A percentile compares a stretch with the other conserved stretches of the same genome.
phyloP scores from a whole-genome alignment of 352 stramenopile genomes.

The Halophytophthora batemanensis region DNA sequence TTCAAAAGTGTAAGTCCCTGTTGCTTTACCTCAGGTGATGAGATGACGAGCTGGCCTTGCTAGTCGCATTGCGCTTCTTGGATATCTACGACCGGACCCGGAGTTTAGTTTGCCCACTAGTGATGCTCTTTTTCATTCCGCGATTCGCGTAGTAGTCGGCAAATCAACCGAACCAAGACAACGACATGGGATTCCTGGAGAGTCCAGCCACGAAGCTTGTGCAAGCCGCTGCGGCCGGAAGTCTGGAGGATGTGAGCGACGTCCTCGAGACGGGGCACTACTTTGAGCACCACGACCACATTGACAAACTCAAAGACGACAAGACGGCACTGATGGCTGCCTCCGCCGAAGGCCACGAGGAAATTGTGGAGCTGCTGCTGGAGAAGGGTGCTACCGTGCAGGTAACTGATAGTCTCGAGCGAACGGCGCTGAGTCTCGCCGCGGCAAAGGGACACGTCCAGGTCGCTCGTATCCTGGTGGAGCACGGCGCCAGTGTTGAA shows the following conservation, averaged over 20 bases:
- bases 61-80: no score
- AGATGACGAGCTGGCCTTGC: no score
- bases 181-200: no score
- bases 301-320: background rate
- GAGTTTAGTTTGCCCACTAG: no score
- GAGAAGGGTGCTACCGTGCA: conserved; percentile 4
- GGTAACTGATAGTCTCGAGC: conserved; percentile 1
- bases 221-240: no score
- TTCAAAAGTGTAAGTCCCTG: no score
- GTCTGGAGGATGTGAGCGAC: background rate
- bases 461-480: conserved; percentile 1
- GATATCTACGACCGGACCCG: no score
- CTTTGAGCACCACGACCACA: background rate
- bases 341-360: conserved; percentile 22
- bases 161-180: no score
- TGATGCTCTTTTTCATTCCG: no score
- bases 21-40: no score
- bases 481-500: background rate
- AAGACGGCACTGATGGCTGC: conserved; percentile 17
- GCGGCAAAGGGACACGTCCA: conserved; percentile 2
- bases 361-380: conserved; percentile 5
- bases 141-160: no score
- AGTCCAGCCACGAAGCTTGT: no score
- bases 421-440: conserved; percentile 4
- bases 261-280: background rate